Evolutionary conservation across 1,284 basidiomycete species (phyloP), one percentile per base, ranked within the genome.

Genomic region (Mycena sp.): DNA sequence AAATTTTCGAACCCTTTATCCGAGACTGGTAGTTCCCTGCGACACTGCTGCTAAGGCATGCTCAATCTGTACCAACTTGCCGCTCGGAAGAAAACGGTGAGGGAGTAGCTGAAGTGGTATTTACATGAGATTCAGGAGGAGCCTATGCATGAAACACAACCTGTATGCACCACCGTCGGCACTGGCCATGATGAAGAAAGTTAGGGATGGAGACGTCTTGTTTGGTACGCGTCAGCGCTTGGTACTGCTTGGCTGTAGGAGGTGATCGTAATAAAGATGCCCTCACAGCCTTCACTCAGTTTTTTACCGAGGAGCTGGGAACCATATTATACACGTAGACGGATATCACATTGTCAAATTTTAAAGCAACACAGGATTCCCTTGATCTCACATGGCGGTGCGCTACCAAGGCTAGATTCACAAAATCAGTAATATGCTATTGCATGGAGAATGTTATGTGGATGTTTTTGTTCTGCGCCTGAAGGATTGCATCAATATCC

Each of bases 1-100:
- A 37, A 65, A 21, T 26, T 40, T 28, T 60, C 63, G 68, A 54
- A 70, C 96, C 96, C 98, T 86, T 99, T 99, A 99, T 63, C 98
- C 98, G 51, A 99, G 87, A 77, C 93, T 96, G 32, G 98, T 99
- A 46, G 96, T 97, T 53, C 98, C 93, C 91, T n/a, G 93, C 88
- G 57, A 99, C 32, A n/a, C 98, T 23, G 96, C 96, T 61, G 98
- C 98, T 64, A 99, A 85, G 41, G 98, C 98, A 82, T 99, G 98
- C 82, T 99, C 98, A 76, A 99, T 99, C 84, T 99, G 98, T 59
- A 98, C 95, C 60, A 99, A 88, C 85, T 98, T 98, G 68, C 97
- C 97, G 72, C 95, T 98, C 53, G 97, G 97, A 96, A 98, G 88
- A 99, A 99, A 72, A 98, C 98, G 19, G 97, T 99, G 65, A 99